Percentiles rank a stretch among this genome's conserved stretches.
Conservation (phyloP, 768 basidiomycete species). For the Galerina marginata region DNA sequence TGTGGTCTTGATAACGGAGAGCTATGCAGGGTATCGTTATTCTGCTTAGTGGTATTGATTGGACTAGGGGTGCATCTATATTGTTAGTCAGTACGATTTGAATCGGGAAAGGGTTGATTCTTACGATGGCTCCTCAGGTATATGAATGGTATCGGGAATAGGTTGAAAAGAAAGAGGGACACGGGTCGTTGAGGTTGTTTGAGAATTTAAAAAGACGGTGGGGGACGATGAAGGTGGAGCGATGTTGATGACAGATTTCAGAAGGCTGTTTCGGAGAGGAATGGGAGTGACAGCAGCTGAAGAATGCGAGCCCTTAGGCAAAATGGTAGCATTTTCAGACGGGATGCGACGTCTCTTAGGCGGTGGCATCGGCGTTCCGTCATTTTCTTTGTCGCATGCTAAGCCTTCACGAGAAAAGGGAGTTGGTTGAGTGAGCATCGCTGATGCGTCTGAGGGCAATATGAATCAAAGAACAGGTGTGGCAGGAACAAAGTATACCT, state of each 20-base stretch:
- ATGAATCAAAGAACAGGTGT: background rate
- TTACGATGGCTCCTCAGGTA: conserved; percentile 26
- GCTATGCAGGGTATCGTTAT: background rate
- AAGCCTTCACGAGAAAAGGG: background rate
- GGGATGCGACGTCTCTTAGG: conserved; percentile 15
- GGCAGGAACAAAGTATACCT: too few relatives aligned
- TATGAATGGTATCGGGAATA: conserved; percentile 14
- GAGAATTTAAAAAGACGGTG: conserved; percentile 18
- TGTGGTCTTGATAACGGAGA: conserved; percentile 17
- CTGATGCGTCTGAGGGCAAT: background rate
- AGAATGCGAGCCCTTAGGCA: background rate
- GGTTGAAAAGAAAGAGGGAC: conserved; percentile 31
- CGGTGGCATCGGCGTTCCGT: conserved; percentile 19
- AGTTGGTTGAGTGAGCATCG: background rate
- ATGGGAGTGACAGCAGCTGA: conserved; percentile 3
- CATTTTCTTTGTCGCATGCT: conserved; percentile 33
- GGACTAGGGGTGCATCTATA: conserved; percentile 16
- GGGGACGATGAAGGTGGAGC: conserved; percentile 29
- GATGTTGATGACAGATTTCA: conserved; percentile 23
- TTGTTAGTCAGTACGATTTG: background rate
- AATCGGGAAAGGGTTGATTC: background rate
- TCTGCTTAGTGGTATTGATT: background rate
- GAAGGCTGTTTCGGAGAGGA: conserved; percentile 15
- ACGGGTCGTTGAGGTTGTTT: conserved; percentile 15
- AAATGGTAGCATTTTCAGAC: background rate